Evolutionary conservation across 768 basidiomycete genomes (phyloP).

Genomic region (Panaeolus papilionaceus): DNA sequence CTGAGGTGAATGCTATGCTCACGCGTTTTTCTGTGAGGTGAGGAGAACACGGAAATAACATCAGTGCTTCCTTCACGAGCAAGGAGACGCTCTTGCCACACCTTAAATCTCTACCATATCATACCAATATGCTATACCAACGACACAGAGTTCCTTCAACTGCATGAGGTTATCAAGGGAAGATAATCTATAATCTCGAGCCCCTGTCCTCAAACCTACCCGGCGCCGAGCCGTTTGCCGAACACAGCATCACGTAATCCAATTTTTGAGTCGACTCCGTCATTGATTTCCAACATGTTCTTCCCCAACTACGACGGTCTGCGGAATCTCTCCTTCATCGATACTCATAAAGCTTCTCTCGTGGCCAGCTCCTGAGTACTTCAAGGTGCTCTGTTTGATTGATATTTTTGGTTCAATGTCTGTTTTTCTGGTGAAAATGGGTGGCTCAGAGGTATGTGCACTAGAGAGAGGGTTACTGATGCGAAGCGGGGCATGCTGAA

Average conservation of each 20-base stretch:
- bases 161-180: background rate
- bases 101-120: no score
- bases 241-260: constrained; percentile 10
- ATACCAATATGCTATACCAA: no score
- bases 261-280: constrained; percentile 13
- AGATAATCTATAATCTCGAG: constrained; percentile 10
- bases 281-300: constrained; percentile 15
- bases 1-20: no score
- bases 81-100: no score
- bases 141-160: no score
- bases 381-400: background rate
- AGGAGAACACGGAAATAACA: no score
- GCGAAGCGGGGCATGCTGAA: background rate
- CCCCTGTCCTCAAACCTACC: background rate
- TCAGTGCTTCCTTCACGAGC: no score
- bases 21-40: no score
- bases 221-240: background rate
- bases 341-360: background rate
- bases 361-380: background rate
- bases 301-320: constrained; percentile 10
- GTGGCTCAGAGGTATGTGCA: constrained; percentile 10
- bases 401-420: background rate
- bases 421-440: background rate
- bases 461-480: constrained; percentile 3
- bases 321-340: constrained; percentile 2